A percentile compares a stretch with the other conserved stretches of the same genome.
phyloP scores from a whole-genome alignment of 768 basidiomycete species.

The Psilocybe subaeruginosa region DNA sequence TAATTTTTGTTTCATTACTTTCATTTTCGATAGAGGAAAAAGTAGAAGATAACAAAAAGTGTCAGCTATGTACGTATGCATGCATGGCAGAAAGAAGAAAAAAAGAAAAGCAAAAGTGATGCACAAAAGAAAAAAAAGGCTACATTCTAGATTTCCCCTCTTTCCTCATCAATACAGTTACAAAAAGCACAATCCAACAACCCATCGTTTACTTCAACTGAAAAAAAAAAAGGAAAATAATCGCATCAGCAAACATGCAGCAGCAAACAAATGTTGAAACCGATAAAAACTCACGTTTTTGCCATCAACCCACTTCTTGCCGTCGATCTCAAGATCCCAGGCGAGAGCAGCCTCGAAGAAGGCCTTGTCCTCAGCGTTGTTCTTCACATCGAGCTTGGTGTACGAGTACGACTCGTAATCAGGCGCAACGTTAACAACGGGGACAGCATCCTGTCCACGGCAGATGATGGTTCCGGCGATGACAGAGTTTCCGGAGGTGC shows the following conservation, averaged over 20 bases:
- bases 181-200: background rate
- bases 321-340: constrained; percentile 91
- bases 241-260: background rate
- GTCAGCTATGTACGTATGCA: background rate
- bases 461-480: constrained; percentile 84
- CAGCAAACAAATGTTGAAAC: background rate
- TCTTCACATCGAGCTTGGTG: constrained; percentile 70
- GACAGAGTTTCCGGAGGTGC: constrained; percentile 72
- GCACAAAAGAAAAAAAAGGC: background rate
- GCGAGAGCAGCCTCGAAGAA: constrained; percentile 94
- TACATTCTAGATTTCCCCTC: constrained; percentile 3
- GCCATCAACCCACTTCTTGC: constrained; percentile 90
- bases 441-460: constrained; percentile 75
- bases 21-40: background rate
- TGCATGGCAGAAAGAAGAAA: background rate
- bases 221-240: background rate
- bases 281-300: constrained; percentile 66
- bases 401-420: constrained; percentile 91
- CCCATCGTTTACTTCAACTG: constrained; percentile 9
- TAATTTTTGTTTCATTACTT: background rate
- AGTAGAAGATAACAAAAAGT: background rate
- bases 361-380: constrained; percentile 73
- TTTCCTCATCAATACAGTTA: constrained; percentile 1
- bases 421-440: constrained; percentile 80
- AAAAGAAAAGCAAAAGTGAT: background rate